Conservation (phyloP, 805 yeast species). For the Lachancea fermentati region DNA sequence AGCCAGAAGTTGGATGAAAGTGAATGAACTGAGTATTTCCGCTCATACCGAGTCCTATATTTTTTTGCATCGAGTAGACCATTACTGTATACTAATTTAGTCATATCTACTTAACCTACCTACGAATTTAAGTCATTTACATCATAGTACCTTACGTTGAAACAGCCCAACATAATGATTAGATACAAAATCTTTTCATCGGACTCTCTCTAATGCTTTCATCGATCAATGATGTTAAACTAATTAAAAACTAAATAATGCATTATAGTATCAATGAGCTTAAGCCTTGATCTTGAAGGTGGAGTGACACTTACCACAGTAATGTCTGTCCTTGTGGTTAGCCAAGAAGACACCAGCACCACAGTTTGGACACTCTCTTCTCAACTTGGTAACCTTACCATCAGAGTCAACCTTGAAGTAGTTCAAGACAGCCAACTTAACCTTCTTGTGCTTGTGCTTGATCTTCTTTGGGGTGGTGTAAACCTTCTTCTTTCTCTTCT, state of each 20-base stretch:
- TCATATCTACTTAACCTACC: neutral
- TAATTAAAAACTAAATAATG: neutral
- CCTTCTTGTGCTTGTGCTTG: constrained; percentile 99
- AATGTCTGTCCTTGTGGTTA: constrained; percentile 96
- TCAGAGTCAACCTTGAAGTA: constrained; percentile 99
- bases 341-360: constrained; percentile 99
- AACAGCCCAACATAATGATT: no score
- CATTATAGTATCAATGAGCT: constrained; percentile 14
- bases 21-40: neutral
- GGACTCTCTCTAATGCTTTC: neutral
- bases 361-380: constrained; percentile 97
- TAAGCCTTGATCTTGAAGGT: constrained; percentile 58
- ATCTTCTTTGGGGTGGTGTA: constrained; percentile 99
- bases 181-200: constrained; percentile 1
- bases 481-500: constrained; percentile 99
- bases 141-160: neutral
- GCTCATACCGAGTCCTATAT: neutral
- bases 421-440: constrained; percentile 97
- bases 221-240: neutral
- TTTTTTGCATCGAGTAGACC: neutral
- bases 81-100: neutral
- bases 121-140: neutral
- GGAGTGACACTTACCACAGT: constrained; percentile 99
- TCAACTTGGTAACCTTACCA: constrained; percentile 96
- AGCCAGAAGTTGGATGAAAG: constrained; percentile 12